phyloP scores from a whole-genome alignment of 106 monocot genomes.

The Dioscorea dumetorum region DNA sequence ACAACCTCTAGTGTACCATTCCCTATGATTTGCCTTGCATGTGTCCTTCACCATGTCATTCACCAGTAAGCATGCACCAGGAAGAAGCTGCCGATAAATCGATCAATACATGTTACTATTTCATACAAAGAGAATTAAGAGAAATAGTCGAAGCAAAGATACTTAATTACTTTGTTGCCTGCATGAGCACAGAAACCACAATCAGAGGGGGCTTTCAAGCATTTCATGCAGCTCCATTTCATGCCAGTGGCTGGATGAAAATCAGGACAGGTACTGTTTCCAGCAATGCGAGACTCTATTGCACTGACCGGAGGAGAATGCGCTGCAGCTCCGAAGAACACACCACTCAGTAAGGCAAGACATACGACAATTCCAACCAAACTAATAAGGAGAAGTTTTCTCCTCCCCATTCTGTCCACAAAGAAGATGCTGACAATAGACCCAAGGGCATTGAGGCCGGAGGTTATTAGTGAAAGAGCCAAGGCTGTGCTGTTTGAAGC shows the following conservation, averaged over 20 bases:
- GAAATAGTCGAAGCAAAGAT: neutral
- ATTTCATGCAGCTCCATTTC: slow-evolving; percentile 51
- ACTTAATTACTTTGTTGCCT: slow-evolving; percentile 38
- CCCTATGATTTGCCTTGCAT: slow-evolving; percentile 29
- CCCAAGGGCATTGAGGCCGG: slow-evolving; percentile 72
- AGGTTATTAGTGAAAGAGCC: slow-evolving; percentile 71
- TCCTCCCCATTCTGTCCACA: slow-evolving; percentile 70
- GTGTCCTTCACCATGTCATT: slow-evolving; percentile 4
- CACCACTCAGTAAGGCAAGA: slow-evolving; percentile 43
- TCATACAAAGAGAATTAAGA: neutral
- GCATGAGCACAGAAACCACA: slow-evolving; percentile 61
- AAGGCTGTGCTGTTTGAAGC: slow-evolving; percentile 81
- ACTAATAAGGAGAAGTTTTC: slow-evolving; percentile 55
- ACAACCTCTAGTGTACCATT: slow-evolving; percentile 69
- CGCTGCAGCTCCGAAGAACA: slow-evolving; percentile 45
- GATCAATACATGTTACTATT: neutral
- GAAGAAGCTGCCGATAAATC: slow-evolving; percentile 35
- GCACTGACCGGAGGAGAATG: slow-evolving; percentile 50
- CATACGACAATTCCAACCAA: slow-evolving; percentile 52
- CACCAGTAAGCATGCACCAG: slow-evolving; percentile 54
- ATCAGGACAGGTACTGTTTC: slow-evolving; percentile 45
- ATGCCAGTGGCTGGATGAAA: slow-evolving; percentile 18
- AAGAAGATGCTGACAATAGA: slow-evolving; percentile 76
- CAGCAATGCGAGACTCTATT: slow-evolving; percentile 23
- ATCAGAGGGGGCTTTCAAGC: slow-evolving; percentile 46